Percentiles rank a stretch among this genome's conserved stretches.
These are phyloP conservation scores for Candida parachauliodes DNA, from an alignment of 805 yeast genomes.

Conservation along the genomic window DNA sequence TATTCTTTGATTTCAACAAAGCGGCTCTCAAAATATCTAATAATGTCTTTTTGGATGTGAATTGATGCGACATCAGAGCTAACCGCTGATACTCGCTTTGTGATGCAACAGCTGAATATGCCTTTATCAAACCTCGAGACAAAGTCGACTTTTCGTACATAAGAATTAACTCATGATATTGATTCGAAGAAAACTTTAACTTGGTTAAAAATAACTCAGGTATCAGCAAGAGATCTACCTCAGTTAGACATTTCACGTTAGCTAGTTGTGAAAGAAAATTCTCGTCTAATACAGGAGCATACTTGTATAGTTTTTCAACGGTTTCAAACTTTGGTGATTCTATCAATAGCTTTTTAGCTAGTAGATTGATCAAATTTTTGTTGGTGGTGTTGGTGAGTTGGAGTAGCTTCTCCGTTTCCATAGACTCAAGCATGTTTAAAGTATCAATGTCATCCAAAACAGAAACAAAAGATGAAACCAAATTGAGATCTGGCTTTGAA, in stretches of 20 bases:
- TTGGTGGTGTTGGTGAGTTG: not conserved
- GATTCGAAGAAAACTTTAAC: not conserved
- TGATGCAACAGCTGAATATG: not conserved
- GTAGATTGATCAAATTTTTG: conserved; percentile 1
- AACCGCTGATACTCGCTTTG: not conserved
- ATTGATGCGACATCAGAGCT: not conserved
- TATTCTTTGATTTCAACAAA: conserved; percentile 1
- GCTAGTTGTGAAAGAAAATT: no score
- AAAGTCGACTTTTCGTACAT: not conserved
- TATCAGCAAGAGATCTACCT: not conserved
- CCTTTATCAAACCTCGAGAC: not conserved
- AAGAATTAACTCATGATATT: conserved; percentile 4
- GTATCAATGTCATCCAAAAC: not conserved
- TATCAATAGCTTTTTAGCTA: not conserved
- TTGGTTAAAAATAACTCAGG: not conserved
- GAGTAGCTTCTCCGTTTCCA: not conserved
- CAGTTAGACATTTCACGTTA: not conserved
- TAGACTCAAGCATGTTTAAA: not conserved
- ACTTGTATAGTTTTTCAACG: not conserved
- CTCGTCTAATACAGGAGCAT: not conserved
- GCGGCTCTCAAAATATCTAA: conserved; percentile 10
- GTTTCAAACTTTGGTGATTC: not conserved
- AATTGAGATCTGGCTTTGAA: not conserved
- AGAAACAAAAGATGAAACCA: not conserved
- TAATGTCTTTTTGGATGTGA: conserved; percentile 3